Evolutionary conservation across 352 stramenopile species (phyloP), one percentile per base, ranked within the genome.

Genomic region (Globisporangium viniferum): DNA sequence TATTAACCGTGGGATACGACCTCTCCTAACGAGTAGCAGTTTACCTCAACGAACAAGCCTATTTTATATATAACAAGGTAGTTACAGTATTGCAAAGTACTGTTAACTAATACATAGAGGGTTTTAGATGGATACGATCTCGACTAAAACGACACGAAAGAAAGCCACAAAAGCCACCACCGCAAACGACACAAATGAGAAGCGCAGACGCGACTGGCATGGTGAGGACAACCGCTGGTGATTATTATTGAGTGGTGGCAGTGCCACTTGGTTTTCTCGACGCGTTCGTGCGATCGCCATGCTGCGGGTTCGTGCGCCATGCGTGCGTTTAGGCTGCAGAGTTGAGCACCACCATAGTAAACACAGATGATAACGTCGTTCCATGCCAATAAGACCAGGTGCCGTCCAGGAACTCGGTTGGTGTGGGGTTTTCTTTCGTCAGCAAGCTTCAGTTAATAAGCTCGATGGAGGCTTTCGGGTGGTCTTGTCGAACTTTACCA

Each of bases 181-280:
- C 51, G 14, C 49, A 57, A 57, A 24, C 10, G 49, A 57, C 22
- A n/a, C 14, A 59, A 59, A 31, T n/a, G 35, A 27, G 15, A 46
- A 46, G 39, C 12, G 27, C 54, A 59, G 35, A 10, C 24, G 51
- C 24, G n/a, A 29, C 51, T 58, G 51, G 29, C 41, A 49, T 49
- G 24, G 24, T 24, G 41, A 49, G 41, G 7, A 49, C 41, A n/a
- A 20, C 4, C 41, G 12, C 51, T 58, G 22, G 24, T 12, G 49
- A 18, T 27, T 22, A 55, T 56, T 18, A 29, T 56, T 14, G 49
- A 56, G n/a, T 24, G 53, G 24, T 15, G 15, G 27, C 24, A 22
- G 5, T 59, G 14, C 54, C 54, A 59, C 15, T 59, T 27, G 54
- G 54, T 44, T 59, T n/a, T 59, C 54, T 31, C 54, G 54, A 59